phyloP scores from a whole-genome alignment of 2,329 filamentous ascomycete genomes.

The Nemania diffusa region DNA sequence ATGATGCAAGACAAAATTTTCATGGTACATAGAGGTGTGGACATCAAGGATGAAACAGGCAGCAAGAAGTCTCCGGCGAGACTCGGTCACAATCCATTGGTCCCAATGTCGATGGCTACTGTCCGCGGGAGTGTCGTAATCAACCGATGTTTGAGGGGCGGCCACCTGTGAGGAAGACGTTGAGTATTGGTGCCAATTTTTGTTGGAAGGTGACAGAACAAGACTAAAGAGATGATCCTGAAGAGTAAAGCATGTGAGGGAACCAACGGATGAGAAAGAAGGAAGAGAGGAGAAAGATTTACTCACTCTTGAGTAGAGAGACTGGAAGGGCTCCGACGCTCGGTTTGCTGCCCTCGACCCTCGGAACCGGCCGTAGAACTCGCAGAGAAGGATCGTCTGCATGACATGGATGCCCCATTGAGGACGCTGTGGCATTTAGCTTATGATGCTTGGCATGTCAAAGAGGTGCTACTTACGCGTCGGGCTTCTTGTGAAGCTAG shows the following conservation, averaged over 20 bases:
- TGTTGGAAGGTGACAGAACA: conserved; percentile 48
- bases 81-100: conserved; percentile 64
- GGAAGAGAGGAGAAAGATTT: conserved; percentile 48
- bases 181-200: conserved; percentile 50
- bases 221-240: conserved; percentile 50
- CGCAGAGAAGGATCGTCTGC: conserved; percentile 65
- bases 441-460: conserved; percentile 1
- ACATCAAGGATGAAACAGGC: conserved; percentile 67
- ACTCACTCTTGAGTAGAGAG: conserved; percentile 66
- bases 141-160: conserved; percentile 47
- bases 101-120: conserved; percentile 57
- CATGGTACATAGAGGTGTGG: conserved; percentile 65
- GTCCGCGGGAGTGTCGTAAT: conserved; percentile 36
- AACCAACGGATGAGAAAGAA: conserved; percentile 41
- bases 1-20: conserved; percentile 57
- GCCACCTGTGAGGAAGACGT: conserved; percentile 55
- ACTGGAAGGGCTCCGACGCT: conserved; percentile 61
- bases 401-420: conserved; percentile 62
- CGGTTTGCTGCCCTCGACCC: conserved; percentile 60
- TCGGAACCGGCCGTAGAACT: conserved; percentile 65
- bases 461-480: conserved; percentile 55
- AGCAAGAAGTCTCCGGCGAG: conserved; percentile 63
- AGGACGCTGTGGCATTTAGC: conserved; percentile 52
- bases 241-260: conserved; percentile 48
- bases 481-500: conserved; percentile 62